Percentiles rank a stretch among this genome's conserved stretches.
Conservation (phyloP, 495 filamentous ascomycete genomes). For the Geoglossum glabrum region DNA sequence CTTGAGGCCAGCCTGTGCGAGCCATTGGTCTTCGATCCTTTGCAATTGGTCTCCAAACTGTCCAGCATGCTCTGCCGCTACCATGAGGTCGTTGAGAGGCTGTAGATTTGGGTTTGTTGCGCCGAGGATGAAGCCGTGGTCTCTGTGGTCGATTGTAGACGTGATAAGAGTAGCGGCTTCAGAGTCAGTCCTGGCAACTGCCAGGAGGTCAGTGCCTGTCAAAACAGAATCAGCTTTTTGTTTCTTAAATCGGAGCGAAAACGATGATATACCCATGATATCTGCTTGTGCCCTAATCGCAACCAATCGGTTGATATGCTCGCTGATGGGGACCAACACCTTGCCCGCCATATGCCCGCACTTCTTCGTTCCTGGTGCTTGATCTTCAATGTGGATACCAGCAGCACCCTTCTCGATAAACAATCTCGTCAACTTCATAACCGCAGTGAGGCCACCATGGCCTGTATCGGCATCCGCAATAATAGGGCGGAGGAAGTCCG, state of each 20-base stretch:
- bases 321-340: constrained; percentile 88
- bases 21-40: constrained; percentile 83
- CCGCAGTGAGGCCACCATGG: constrained; percentile 86
- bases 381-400: constrained; percentile 96
- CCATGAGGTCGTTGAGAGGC: constrained; percentile 79
- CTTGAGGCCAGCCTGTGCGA: constrained; percentile 62
- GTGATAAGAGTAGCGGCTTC: constrained; percentile 96
- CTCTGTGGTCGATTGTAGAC: constrained; percentile 82
- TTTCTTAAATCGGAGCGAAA: background rate
- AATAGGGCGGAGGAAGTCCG: constrained; percentile 89
- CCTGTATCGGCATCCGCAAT: constrained; percentile 95
- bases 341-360: constrained; percentile 99
- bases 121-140: constrained; percentile 86
- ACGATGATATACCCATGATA: constrained; percentile 56
- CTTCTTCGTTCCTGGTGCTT: constrained; percentile 97
- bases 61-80: constrained; percentile 61
- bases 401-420: constrained; percentile 95
- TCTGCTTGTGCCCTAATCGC: constrained; percentile 95
- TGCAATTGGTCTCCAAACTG: constrained; percentile 68
- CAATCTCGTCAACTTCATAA: constrained; percentile 98
- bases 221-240: background rate
- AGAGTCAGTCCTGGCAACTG: constrained; percentile 86
- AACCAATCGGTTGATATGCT: constrained; percentile 95
- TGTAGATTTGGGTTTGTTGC: constrained; percentile 67
- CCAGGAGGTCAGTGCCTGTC: constrained; percentile 58